phyloP scores from a whole-genome alignment of 2,329 filamentous ascomycete genomes.

The Elsinoe australis region DNA sequence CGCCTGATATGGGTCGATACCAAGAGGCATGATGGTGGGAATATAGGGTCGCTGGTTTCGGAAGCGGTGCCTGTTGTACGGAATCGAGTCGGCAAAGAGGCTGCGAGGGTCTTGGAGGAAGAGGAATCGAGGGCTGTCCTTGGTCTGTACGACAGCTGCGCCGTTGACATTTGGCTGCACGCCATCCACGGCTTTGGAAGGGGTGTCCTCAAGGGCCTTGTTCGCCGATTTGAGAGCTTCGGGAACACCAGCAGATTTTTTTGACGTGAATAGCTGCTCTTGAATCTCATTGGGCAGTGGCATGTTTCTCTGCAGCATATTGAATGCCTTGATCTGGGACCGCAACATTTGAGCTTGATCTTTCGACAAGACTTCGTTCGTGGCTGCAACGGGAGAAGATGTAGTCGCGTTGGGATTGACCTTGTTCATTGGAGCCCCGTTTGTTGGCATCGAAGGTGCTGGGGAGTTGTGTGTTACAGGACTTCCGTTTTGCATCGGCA shows the following conservation, averaged over 20 bases:
- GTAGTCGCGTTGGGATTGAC: constrained; percentile 6
- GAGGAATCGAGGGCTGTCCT: constrained; percentile 51
- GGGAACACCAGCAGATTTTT: constrained; percentile 31
- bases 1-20: constrained; percentile 78
- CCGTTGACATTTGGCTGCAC: constrained; percentile 36
- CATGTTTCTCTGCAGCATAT: constrained; percentile 77
- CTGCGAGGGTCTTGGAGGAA: constrained; percentile 68
- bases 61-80: constrained; percentile 69
- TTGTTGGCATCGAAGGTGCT: constrained; percentile 29
- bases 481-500: constrained; percentile 44
- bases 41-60: constrained; percentile 72
- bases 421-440: constrained; percentile 22
- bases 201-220: constrained; percentile 47
- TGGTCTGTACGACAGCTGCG: constrained; percentile 29
- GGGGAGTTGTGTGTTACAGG: constrained; percentile 32
- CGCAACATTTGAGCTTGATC: constrained; percentile 73
- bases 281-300: constrained; percentile 72
- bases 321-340: constrained; percentile 86
- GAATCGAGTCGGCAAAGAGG: constrained; percentile 53
- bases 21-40: constrained; percentile 79
- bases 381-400: constrained; percentile 26
- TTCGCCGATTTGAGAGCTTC: constrained; percentile 38
- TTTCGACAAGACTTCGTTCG: constrained; percentile 54
- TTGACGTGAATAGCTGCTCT: constrained; percentile 67
- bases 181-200: constrained; percentile 35